Evolutionary conservation across 192 early-diverging fungal genomes (phyloP).

Genomic region (Geranomyces variabilis): DNA sequence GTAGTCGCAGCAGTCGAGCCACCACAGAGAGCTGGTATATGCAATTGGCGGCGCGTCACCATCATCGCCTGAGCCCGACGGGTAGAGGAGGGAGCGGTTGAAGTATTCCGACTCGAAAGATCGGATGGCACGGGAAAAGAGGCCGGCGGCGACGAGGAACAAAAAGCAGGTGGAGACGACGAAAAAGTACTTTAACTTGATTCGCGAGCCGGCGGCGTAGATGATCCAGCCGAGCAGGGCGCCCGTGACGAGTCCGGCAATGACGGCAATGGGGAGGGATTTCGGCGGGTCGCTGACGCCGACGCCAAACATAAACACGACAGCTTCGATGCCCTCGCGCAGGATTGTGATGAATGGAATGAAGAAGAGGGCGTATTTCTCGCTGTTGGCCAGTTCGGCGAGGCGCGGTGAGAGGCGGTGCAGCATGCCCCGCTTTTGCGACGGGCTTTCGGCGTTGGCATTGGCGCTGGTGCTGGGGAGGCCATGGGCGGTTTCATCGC

Average conservation of each 20-base stretch:
- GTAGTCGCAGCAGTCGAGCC: slow-evolving; percentile 63
- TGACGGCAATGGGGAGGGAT: slow-evolving; percentile 79
- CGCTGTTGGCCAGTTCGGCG: background rate
- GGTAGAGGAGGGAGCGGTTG: slow-evolving; percentile 41
- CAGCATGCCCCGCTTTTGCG: background rate
- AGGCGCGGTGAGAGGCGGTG: background rate
- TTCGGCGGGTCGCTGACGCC: slow-evolving; percentile 61
- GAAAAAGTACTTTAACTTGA: slow-evolving; percentile 82
- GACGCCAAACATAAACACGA: slow-evolving; percentile 88
- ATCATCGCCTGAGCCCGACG: slow-evolving; percentile 65
- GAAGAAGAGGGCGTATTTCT: slow-evolving; percentile 67
- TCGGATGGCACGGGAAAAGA: slow-evolving; percentile 70
- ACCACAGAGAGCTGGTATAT: slow-evolving; percentile 63
- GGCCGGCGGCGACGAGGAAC: slow-evolving; percentile 80
- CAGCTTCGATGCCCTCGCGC: slow-evolving; percentile 87
- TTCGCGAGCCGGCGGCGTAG: slow-evolving; percentile 69
- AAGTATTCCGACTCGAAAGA: slow-evolving; percentile 71
- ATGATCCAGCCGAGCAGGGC: slow-evolving; percentile 71
- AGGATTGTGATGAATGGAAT: slow-evolving; percentile 85
- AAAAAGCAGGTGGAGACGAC: slow-evolving; percentile 69
- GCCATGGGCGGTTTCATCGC: background rate
- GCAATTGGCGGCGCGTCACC: slow-evolving; percentile 61
- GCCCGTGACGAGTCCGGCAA: slow-evolving; percentile 73
- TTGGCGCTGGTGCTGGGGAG: background rate
- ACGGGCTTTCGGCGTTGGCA: background rate